A percentile compares a stretch with the other conserved stretches of the same genome.
phyloP scores from a whole-genome alignment of 164 flowering plant genomes.

The Umbellularia californica region DNA sequence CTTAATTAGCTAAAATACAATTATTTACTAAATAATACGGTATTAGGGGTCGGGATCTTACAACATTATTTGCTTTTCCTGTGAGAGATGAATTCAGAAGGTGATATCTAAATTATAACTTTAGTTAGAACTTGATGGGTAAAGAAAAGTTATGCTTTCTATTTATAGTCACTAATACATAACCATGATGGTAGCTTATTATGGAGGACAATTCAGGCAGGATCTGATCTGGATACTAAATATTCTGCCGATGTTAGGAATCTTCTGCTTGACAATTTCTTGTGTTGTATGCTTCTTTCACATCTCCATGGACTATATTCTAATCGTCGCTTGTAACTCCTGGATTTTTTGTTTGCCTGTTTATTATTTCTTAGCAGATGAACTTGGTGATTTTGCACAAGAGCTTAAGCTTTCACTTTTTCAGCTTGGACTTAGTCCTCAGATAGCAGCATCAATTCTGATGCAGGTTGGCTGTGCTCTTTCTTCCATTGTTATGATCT shows the following conservation, averaged over 20 bases:
- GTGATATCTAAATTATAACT: not conserved
- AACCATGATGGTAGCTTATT: not conserved
- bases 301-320: not conserved
- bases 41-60: no score
- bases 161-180: not conserved
- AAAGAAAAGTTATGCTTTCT: not conserved
- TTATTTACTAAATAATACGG: no score
- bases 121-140: not conserved
- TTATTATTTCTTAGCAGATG: slow-evolving; percentile 46
- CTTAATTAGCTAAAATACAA: no score
- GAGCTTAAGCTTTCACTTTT: slow-evolving; percentile 94
- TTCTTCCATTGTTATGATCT: not conserved
- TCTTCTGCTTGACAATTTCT: not conserved
- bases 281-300: not conserved
- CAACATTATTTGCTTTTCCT: no score
- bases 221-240: not conserved
- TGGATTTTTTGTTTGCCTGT: not conserved
- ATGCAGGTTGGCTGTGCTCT: slow-evolving; percentile 66
- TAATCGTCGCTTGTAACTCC: not conserved
- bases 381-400: slow-evolving; percentile 67
- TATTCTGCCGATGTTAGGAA: not conserved
- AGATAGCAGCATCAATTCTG: slow-evolving; percentile 87
- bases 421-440: slow-evolving; percentile 98
- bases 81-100: not conserved
- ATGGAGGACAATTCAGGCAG: not conserved